Evolutionary conservation across 345 rosid genomes (phyloP), one percentile per base, ranked within the genome.

Genomic region (Eucalyptus shirleyi): DNA sequence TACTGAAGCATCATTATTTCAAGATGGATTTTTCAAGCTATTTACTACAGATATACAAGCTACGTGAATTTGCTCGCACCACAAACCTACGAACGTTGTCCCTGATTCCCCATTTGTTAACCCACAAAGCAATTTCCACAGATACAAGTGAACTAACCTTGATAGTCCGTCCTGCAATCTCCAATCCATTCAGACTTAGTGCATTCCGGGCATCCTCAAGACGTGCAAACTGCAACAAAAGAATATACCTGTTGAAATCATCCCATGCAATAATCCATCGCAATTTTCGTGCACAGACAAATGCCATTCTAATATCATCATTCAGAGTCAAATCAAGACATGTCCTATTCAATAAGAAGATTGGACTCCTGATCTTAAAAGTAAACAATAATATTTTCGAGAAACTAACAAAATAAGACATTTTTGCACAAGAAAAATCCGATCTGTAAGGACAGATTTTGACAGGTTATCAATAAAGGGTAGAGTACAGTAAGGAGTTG

Each of bases 181-280:
- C 99, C 92, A 98, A 90, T 88, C 98, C 99, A 94, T 98, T 96
- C 91, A 98, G 93, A 93, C 95, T 97, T 88, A 96, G 90, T 8
- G 98, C 99, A 94, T 96, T 96, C 91, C 94, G 95, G 83, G 99
- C 98, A 96, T 98, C 99, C 92, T 97, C 99, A 90, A 98, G 96
- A 53, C 97, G 99, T 45, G 96, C 95, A 90, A 97, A 98, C 99
- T 98, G 89, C 88, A 92, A 88, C 13, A 14, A 32, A 40, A 19
- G 45, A 69, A 44, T 50, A 18, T 51, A 77, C 28, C 47, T 21
- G 12, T 77, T 21, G 11, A 37, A 77, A 77, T 37, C 47, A 77
- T 21, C 83, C 45, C 40, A 77, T 19, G 45, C 83, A 77, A 77
- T 77, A 77, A 40, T 77, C 47, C 83, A 77, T 77, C 8, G 3